These are phyloP conservation scores for Pseudozyma thailandica DNA, from an alignment of 1,284 basidiomycete species.

Conservation along the genomic window DNA sequence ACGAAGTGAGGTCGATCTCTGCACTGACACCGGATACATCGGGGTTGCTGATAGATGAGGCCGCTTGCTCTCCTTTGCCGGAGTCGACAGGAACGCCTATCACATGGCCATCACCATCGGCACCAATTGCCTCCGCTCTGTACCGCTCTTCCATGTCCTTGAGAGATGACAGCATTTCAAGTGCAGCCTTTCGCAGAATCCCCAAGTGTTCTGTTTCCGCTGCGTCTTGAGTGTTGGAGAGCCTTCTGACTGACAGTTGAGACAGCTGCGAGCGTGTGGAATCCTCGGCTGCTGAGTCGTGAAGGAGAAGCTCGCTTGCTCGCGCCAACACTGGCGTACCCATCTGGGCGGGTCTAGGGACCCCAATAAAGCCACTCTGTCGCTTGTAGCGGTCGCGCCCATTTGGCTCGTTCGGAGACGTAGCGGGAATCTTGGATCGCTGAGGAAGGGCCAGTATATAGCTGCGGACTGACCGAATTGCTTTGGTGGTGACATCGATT, in stretches of 20 bases:
- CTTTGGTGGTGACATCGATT: conserved; percentile 42
- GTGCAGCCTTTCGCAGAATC: conserved; percentile 77
- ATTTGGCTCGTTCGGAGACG: conserved; percentile 22
- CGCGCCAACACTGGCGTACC: conserved; percentile 8
- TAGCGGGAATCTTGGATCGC: conserved; percentile 10
- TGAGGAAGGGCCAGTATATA: conserved; percentile 51
- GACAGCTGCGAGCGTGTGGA: neutral
- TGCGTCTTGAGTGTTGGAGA: neutral
- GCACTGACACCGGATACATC: conserved; percentile 12
- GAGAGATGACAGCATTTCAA: conserved; percentile 80
- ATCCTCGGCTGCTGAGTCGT: neutral
- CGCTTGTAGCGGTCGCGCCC: conserved; percentile 43
- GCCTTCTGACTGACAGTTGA: neutral
- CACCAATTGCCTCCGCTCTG: conserved; percentile 33
- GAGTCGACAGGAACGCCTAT: conserved; percentile 1
- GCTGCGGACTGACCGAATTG: conserved; percentile 52
- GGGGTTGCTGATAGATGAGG: conserved; percentile 4
- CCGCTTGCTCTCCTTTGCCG: neutral
- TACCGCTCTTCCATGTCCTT: conserved; percentile 71
- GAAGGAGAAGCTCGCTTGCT: conserved; percentile 24
- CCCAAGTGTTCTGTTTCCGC: conserved; percentile 72
- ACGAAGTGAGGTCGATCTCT: neutral
- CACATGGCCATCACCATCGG: conserved; percentile 10
- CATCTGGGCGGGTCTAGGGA: conserved; percentile 24
- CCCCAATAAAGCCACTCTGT: conserved; percentile 46